These are phyloP conservation scores for Lactarius sanguifluus DNA, from an alignment of 768 basidiomycete species.

Conservation along the genomic window DNA sequence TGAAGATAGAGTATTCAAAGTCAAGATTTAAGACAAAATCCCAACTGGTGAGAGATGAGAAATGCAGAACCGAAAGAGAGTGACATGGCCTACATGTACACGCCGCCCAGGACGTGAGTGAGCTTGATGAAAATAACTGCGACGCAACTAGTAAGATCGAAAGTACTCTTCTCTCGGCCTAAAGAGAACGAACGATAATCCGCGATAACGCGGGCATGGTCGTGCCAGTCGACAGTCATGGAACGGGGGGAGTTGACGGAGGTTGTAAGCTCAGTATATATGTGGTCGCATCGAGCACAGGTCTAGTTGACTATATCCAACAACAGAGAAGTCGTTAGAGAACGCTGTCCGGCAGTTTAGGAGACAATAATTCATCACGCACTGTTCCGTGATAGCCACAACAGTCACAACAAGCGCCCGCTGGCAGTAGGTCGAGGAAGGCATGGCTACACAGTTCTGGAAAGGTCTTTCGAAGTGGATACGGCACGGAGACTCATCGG, in stretches of 20 bases:
- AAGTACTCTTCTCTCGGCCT: background rate
- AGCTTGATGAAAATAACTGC: conserved; percentile 1
- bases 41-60: conserved; percentile 12
- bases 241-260: background rate
- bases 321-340: background rate
- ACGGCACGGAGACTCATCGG: background rate
- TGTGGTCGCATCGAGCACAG: background rate
- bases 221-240: background rate
- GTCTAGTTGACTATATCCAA: background rate
- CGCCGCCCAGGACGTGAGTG: conserved; percentile 14
- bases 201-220: background rate
- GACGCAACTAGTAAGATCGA: background rate
- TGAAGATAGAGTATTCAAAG: conserved; percentile 11
- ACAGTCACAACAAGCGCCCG: background rate
- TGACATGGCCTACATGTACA: conserved; percentile 18
- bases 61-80: background rate
- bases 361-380: background rate
- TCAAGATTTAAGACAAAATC: conserved; percentile 16
- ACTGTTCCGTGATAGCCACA: background rate
- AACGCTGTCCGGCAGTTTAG: background rate
- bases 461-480: background rate
- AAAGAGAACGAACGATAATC: background rate
- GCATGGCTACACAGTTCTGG: background rate
- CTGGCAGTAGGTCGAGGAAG: background rate
- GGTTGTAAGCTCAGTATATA: background rate